Base-by-base conservation (phyloP, 2,329 filamentous ascomycete species). In the Ilyonectria sp. region DNA sequence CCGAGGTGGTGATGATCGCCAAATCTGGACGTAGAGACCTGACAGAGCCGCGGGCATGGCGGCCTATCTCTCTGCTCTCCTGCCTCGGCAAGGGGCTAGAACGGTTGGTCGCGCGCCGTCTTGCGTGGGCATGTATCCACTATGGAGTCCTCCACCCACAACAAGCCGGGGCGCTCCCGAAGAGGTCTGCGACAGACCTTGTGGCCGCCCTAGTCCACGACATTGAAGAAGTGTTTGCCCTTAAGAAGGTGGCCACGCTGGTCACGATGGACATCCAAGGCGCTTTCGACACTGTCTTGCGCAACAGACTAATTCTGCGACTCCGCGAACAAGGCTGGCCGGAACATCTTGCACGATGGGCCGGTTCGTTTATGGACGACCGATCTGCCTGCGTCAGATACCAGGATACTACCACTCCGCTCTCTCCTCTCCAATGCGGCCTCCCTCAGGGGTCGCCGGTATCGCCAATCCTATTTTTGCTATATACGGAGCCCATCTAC, bases 41-140 rank as follows among this genome's bases (percentile, higher is more conserved):
- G 21, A 23, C 21, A 23, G 21, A 23, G 21, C 21, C 69, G 6
- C 50, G 65, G n/a, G 69, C 70, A 26, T 78, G 64, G 68, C 65
- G 71, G 11, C 72, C 67, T 4, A 77, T 77, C 43, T 75, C 73
- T 52, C 69, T 78, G 15, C 71, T 77, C 6, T 74, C 68, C 4
- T 75, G 53, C 35, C 68, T 79, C 2, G 67, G 74, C n/a, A 78
- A 78, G 60, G 69, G 76, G 1, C 69, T 78, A 9, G 73, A 78
- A 60, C 63, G 71, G 17, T 53, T 78, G 5, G n/a, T n/a, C n/a
- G n/a, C n/a, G n/a, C n/a, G n/a, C n/a, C n/a, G n/a, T n/a, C n/a
- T n/a, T n/a, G n/a, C n/a, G n/a, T n/a, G n/a, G n/a, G n/a, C n/a
- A n/a, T n/a, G n/a, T n/a, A n/a, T n/a, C n/a, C n/a, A n/a, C n/a